Evolutionary conservation across 2,329 filamentous ascomycete species (phyloP), one percentile per base, ranked within the genome.

Genomic region (Monosporascus sp.): DNA sequence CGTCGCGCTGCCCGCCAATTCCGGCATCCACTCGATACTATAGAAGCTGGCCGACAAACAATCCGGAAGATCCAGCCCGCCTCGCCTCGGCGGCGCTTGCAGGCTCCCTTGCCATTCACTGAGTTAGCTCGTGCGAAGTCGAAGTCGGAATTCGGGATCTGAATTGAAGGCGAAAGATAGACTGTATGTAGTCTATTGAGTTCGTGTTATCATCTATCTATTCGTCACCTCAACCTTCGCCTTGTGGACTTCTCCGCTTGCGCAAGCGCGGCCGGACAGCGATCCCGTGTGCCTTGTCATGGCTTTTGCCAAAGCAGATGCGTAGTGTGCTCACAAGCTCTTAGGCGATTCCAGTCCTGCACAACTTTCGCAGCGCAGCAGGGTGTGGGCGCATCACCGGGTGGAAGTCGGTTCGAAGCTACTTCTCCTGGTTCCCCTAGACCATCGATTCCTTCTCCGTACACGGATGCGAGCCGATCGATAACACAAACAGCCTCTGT

Each of bases 231-330:
- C 11, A 2, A 11, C 5, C 31, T 11, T 35, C 31, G 11, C 31
- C 31, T 35, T 35, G 9, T 14, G 31, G 31, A 35, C 31, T n/a
- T 24, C 11, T 43, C 44, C 51, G 49, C 49, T 40, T 47, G 44
- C 24, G 50, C 31, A 20, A 53, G 50, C 52, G 48, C 52, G 54
- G 49, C 52, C 50, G 54, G 57, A 54, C 53, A 49, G 52, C 50
- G 55, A 54, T 53, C 41, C 48, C 52, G 50, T 52, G 57, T 55
- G 51, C 51, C 52, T 38, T 43, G 49, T 38, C 52, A 55, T 53
- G 44, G 46, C 50, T 48, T 48, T 51, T 35, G 37, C 35, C 45
- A 38, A 57, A 49, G 38, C 48, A 41, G 40, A 52, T 47, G 52
- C 48, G 45, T 54, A 57, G 55, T 48, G 49, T 55, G 46, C 48